phyloP scores from a whole-genome alignment of 2,329 filamentous ascomycete species.

The Colletotrichum somersetense region DNA sequence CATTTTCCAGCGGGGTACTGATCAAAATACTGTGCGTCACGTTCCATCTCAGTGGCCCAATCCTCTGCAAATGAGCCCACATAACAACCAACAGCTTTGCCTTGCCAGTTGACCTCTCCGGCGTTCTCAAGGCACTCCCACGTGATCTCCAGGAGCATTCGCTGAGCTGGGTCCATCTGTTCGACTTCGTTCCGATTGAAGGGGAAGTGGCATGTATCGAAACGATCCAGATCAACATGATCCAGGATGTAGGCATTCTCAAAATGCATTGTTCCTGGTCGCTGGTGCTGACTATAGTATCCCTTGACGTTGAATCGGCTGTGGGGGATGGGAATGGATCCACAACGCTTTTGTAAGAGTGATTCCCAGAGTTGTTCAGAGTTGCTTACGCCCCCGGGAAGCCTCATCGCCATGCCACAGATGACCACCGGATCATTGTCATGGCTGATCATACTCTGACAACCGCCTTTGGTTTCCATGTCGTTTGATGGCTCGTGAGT shows the following conservation, averaged over 20 bases:
- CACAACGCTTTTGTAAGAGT: constrained; percentile 14
- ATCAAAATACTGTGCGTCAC: constrained; percentile 22
- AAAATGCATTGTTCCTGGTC: constrained; percentile 14
- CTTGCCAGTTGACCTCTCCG: constrained; percentile 45
- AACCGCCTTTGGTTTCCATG: too few relatives aligned
- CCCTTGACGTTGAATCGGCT: constrained; percentile 6
- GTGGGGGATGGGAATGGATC: neutral
- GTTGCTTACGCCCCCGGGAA: constrained; percentile 22
- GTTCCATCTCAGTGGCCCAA: constrained; percentile 43
- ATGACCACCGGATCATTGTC: constrained; percentile 15
- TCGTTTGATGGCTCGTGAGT: too few relatives aligned
- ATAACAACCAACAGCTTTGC: constrained; percentile 47
- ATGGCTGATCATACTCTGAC: too few relatives aligned
- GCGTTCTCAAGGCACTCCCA: constrained; percentile 50
- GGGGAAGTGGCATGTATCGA: constrained; percentile 5
- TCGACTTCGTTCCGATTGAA: constrained; percentile 5
- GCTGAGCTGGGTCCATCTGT: constrained; percentile 49
- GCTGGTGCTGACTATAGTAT: neutral
- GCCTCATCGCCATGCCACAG: constrained; percentile 28
- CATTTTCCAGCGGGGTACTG: constrained; percentile 39
- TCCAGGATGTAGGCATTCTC: constrained; percentile 18
- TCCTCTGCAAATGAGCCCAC: constrained; percentile 47
- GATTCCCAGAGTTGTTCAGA: constrained; percentile 19
- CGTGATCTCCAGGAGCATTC: constrained; percentile 49
- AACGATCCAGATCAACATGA: constrained; percentile 13